Base-by-base conservation (phyloP, 2,329 filamentous ascomycete species). In the Pseudogymnoascus sp. region DNA sequence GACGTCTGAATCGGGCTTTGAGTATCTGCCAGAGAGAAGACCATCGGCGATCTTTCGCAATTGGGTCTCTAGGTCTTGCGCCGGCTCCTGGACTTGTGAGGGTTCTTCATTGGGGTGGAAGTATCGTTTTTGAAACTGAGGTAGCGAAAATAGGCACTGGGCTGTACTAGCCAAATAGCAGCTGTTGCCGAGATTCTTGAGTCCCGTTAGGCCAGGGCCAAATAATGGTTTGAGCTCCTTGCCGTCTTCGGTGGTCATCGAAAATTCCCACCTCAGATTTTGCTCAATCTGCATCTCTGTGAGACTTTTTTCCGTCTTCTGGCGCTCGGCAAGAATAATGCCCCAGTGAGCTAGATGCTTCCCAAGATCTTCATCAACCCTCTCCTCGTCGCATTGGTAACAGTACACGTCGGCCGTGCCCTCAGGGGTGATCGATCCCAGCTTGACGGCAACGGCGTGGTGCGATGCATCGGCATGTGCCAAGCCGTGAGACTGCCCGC, bases 271-370 rank as follows among this genome's bases (percentile, higher is more conserved):
- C 64, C 86, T 87, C 68, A 97, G 75, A 72, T 99, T 99, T 72
- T 97, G 92, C 73, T 97, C 95, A 64, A 99, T 92, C 72, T 99
- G 90, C 91, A 97, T 91, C 78, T 99, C 96, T 23, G 91, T 96
- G 77, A 99, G 81, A 74, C 91, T 97, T 83, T 97, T 97, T 74
- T 99, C 95, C 0, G 95, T 99, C 83, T 99, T 99, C 72, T 96
- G 86, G 62, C 90, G 86, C 66, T 96, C 91, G 1, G 91, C 87
- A 67, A 99, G 85, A 68, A 96, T 88, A 74, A 99, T 96, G 18
- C 93, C 93, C 93, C 95, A 99, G 73, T 97, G 89, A 29, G 88
- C 86, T 63, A 99, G 80, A 74, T 99, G 95, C 18, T 83, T 74
- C 1, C 86, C 86, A 8, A 99, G 82, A 67, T 93, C 83, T 6